A percentile compares a stretch with the other conserved stretches of the same genome.
These are phyloP conservation scores for Sclerotinia nivalis DNA, from an alignment of 2,329 filamentous ascomycete genomes.

Conservation along the genomic window DNA sequence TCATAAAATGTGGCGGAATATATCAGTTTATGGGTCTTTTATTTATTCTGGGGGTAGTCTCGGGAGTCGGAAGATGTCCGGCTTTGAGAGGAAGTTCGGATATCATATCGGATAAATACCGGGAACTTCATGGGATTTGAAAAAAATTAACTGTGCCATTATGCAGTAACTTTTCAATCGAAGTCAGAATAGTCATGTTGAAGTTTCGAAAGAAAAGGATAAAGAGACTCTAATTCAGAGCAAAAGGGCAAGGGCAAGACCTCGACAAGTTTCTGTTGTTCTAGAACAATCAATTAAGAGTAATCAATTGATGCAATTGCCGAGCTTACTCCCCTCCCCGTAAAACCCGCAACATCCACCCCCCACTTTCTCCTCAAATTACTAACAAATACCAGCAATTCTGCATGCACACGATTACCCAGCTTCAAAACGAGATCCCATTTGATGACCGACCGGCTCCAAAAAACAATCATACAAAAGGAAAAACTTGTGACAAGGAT, in stretches of 20 bases:
- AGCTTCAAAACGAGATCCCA: not conserved
- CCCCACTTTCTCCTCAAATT: not conserved
- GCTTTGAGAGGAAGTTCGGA: not conserved
- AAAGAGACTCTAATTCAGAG: not conserved
- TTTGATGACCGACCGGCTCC: too few species aligned
- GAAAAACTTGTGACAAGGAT: not conserved
- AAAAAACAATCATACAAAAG: not conserved
- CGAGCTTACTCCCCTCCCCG: not conserved
- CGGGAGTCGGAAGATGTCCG: not conserved
- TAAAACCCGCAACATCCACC: constrained; percentile 13
- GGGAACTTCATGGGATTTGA: not conserved
- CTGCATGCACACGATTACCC: not conserved
- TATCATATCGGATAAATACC: not conserved
- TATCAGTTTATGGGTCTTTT: not conserved
- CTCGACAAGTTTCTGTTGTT: not conserved
- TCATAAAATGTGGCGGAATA: not conserved
- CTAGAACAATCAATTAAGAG: not conserved
- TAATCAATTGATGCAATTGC: not conserved
- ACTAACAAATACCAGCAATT: not conserved
- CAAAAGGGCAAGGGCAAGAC: not conserved
- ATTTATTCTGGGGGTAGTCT: not conserved
- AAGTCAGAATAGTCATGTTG: not conserved
- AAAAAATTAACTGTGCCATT: not conserved
- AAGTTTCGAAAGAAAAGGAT: not conserved
- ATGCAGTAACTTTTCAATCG: not conserved